Percentiles rank a stretch among this genome's conserved stretches.
These are phyloP conservation scores for Spiraea crenata DNA, from an alignment of 331 rosid genomes.

Conservation along the genomic window DNA sequence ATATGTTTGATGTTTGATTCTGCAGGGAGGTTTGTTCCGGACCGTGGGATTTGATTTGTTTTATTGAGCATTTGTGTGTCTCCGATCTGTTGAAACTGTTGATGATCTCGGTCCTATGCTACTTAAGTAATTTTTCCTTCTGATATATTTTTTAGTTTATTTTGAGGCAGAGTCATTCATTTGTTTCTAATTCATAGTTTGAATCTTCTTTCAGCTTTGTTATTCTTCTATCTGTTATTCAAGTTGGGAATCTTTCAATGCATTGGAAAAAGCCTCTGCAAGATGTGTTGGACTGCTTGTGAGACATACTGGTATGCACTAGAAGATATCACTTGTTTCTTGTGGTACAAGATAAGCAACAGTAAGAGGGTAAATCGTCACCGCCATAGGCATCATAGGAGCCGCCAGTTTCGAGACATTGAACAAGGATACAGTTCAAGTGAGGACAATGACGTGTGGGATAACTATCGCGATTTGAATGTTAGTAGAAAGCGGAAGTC, in stretches of 20 bases:
- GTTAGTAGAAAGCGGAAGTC: constrained; percentile 22
- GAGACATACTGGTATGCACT: constrained; percentile 42
- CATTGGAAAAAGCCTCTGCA: constrained; percentile 49
- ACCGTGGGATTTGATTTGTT: constrained; percentile 45
- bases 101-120: constrained; percentile 42
- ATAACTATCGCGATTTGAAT: constrained; percentile 1
- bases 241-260: constrained; percentile 52
- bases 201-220: constrained; percentile 32
- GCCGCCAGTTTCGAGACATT: constrained; percentile 29
- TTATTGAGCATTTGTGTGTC: constrained; percentile 48
- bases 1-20: constrained; percentile 2
- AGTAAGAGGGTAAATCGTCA: constrained; percentile 43
- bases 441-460: constrained; percentile 19
- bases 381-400: constrained; percentile 7
- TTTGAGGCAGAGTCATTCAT: neutral
- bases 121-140: constrained; percentile 33
- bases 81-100: constrained; percentile 34
- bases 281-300: constrained; percentile 44
- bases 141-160: neutral
- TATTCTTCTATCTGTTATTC: constrained; percentile 43
- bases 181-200: neutral
- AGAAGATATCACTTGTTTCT: constrained; percentile 33
- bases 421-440: constrained; percentile 39
- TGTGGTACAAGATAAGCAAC: constrained; percentile 44
- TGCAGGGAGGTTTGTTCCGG: constrained; percentile 43